These are phyloP conservation scores for Candida albicans DNA, from an alignment of 1,139 yeast species.

Conservation along the genomic window DNA sequence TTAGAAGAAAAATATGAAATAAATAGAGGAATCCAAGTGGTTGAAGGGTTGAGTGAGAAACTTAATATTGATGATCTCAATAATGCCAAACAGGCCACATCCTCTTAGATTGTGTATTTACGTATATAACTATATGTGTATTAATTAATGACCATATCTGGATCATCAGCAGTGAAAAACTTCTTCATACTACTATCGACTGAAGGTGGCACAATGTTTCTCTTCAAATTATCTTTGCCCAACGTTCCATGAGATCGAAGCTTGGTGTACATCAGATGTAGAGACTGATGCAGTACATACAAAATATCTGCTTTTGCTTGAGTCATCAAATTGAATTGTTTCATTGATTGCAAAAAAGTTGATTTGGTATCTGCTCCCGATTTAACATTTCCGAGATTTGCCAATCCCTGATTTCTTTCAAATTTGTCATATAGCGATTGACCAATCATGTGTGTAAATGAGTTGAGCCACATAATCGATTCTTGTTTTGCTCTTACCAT, in stretches of 20 bases:
- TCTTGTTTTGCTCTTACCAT: constrained; percentile 49
- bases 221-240: constrained; percentile 31
- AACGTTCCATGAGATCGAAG: constrained; percentile 24
- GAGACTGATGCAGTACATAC: constrained; percentile 34
- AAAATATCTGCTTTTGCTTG: constrained; percentile 39
- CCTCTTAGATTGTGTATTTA: constrained; percentile 4
- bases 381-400: constrained; percentile 54
- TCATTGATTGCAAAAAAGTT: constrained; percentile 48
- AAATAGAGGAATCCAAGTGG: constrained; percentile 37
- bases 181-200: constrained; percentile 46
- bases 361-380: constrained; percentile 52
- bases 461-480: constrained; percentile 51
- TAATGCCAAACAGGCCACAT: constrained; percentile 46
- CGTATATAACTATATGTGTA: neutral
- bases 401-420: constrained; percentile 52
- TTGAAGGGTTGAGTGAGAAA: constrained; percentile 46
- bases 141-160: constrained; percentile 36
- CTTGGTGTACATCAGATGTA: constrained; percentile 36
- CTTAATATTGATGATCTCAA: constrained; percentile 54
- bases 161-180: constrained; percentile 52
- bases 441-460: constrained; percentile 58
- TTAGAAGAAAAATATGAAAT: constrained; percentile 46
- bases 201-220: constrained; percentile 30
- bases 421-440: constrained; percentile 53
- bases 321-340: constrained; percentile 59